Evolutionary conservation across 1,284 basidiomycete species (phyloP).

Genomic region (Tilletiaria anomala): DNA sequence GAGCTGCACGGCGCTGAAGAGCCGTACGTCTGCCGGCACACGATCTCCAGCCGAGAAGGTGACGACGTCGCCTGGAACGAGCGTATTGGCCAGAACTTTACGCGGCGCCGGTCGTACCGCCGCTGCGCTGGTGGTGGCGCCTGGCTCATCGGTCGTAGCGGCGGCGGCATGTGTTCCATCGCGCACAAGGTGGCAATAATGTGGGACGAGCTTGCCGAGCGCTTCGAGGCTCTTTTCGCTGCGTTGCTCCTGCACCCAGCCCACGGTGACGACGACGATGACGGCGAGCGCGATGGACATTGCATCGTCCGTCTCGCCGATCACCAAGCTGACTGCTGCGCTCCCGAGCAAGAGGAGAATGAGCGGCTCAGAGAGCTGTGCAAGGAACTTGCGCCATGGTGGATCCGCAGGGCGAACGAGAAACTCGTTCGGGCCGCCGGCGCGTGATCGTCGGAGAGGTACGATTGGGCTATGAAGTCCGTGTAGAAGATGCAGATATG

Average conservation of each 20-base stretch:
- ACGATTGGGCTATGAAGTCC: no score
- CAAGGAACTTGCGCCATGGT: slow-evolving; percentile 67
- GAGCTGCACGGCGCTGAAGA: slow-evolving; percentile 20
- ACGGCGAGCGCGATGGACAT: slow-evolving; percentile 87
- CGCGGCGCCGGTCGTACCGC: slow-evolving; percentile 1
- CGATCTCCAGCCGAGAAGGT: slow-evolving; percentile 27
- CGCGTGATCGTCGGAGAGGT: no score
- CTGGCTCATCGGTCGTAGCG: not conserved
- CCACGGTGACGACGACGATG: slow-evolving; percentile 86
- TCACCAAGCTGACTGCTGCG: slow-evolving; percentile 67
- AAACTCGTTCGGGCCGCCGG: no score
- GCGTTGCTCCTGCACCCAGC: slow-evolving; percentile 84
- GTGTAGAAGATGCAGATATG: no score
- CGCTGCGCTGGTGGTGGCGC: not conserved
- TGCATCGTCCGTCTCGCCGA: slow-evolving; percentile 89
- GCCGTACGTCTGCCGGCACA: slow-evolving; percentile 27
- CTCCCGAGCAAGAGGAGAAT: slow-evolving; percentile 78
- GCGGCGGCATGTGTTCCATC: slow-evolving; percentile 43
- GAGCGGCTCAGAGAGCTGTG: slow-evolving; percentile 84
- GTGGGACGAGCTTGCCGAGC: slow-evolving; percentile 86
- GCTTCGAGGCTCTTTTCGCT: slow-evolving; percentile 91
- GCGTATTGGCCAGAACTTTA: not conserved
- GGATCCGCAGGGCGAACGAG: no score
- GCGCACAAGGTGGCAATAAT: slow-evolving; percentile 82
- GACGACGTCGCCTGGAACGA: slow-evolving; percentile 47